Base-by-base conservation (phyloP, 495 filamentous ascomycete genomes). In the Cladorrhinum samala region DNA sequence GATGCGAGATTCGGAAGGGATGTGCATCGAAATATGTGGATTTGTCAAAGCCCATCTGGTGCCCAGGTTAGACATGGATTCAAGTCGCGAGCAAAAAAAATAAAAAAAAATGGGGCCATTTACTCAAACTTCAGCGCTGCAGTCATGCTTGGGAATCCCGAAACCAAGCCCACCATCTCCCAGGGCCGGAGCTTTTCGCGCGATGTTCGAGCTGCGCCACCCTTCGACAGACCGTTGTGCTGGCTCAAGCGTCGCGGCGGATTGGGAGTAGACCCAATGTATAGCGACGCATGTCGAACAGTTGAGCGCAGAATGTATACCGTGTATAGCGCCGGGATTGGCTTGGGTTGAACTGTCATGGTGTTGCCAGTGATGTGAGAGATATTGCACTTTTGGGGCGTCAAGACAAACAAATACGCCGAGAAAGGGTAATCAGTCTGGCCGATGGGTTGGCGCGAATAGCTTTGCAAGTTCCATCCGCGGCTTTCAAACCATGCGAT, bases 51-150 rank as follows among this genome's bases (percentile, higher is more conserved):
- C 92, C 92, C 92, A 97, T 78, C 88, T 93, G 50, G 14, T 36
- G 19, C 50, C 17, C 54, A 39, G n/a, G 33, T 53, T 48, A 63
- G 46, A 21, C 14, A 40, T 43, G 21, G 9, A 21, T 23, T 5
- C 42, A n/a, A 14, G 0, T 8, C 37, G 39, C 33, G 33, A n/a
- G 13, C n/a, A 7, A 1, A 8, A 18, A n/a, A 16, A 16, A 27
- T n/a, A 36, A 14, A 27, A 44, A 16, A 72, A n/a, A n/a, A n/a
- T n/a, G n/a, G n/a, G n/a, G n/a, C n/a, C n/a, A n/a, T 87, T 57
- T 78, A 96, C 89, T 98, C 93, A 60, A 98, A 98, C 62, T 97
- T 93, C 54, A 98, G 69, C 2, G 94, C 93, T 1, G 88, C 89
- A 17, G 89, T 81, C 57, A 84, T 83, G 49, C 85, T 90, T 13